These are phyloP conservation scores for Podaxis rugospora DNA, from an alignment of 768 basidiomycete genomes.

Conservation along the genomic window DNA sequence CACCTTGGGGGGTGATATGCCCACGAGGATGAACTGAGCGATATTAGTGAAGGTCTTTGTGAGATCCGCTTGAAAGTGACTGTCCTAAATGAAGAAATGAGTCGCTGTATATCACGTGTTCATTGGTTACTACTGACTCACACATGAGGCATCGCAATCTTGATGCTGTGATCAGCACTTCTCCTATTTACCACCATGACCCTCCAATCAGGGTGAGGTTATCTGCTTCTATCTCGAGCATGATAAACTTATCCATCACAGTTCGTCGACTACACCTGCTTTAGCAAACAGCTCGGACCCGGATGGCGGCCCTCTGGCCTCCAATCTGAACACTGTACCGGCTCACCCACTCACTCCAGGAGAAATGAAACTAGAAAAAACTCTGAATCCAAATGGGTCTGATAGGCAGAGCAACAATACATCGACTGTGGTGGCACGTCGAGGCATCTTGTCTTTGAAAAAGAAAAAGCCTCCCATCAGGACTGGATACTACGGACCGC, in stretches of 20 bases:
- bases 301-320: not conserved
- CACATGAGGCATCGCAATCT: not conserved
- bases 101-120: no score
- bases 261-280: not conserved
- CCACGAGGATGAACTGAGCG: no score
- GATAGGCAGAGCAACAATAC: not conserved
- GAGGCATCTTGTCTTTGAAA: not conserved
- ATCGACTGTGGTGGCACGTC: not conserved
- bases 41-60: no score
- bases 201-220: not conserved
- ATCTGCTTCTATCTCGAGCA: not conserved
- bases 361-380: not conserved
- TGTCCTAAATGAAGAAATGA: no score
- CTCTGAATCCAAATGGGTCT: not conserved
- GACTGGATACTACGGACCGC: constrained; percentile 3
- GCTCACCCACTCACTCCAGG: not conserved
- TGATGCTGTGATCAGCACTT: not conserved
- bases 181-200: not conserved
- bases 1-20: no score
- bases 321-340: no score
- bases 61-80: no score
- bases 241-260: not conserved
- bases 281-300: not conserved
- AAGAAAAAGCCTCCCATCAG: not conserved
- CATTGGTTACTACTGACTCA: no score